These are phyloP conservation scores for Globisporangium emineosum DNA, from an alignment of 352 stramenopile genomes.

Conservation along the genomic window DNA sequence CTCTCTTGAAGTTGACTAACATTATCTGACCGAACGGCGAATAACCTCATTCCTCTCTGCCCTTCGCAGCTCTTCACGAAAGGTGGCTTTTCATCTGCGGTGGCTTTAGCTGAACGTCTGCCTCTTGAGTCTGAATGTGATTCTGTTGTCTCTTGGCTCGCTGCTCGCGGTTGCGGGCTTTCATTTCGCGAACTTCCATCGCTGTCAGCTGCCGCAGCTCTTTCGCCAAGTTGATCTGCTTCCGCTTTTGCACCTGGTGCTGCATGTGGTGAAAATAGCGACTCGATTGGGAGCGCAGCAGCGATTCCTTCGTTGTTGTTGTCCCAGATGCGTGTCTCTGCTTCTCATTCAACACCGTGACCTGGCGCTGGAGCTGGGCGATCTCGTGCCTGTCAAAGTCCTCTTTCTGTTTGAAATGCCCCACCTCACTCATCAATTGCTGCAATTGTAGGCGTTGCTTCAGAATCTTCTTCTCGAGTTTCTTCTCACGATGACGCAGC, in stretches of 20 bases:
- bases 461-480: slow-evolving; percentile 28
- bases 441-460: slow-evolving; percentile 32
- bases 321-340: slow-evolving; percentile 13
- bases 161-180: slow-evolving; percentile 17
- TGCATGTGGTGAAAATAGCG: slow-evolving; percentile 23
- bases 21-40: too few relatives aligned
- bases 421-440: slow-evolving; percentile 21
- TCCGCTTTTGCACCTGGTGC: slow-evolving; percentile 26
- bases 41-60: too few relatives aligned
- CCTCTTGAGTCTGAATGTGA: neutral
- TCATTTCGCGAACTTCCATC: slow-evolving; percentile 37
- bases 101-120: neutral
- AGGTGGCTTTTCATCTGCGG: neutral
- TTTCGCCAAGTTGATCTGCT: slow-evolving; percentile 31
- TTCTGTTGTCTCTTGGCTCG: neutral
- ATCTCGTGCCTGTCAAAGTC: slow-evolving; percentile 26
- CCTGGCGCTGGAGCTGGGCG: slow-evolving; percentile 25
- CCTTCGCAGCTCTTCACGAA: too few relatives aligned
- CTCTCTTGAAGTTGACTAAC: neutral
- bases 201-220: slow-evolving; percentile 33
- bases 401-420: slow-evolving; percentile 14
- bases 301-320: slow-evolving; percentile 8
- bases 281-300: slow-evolving; percentile 7
- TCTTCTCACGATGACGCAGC: slow-evolving; percentile 12
- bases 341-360: slow-evolving; percentile 32